These are phyloP conservation scores for Hansenula sp. DNA, from an alignment of 1,139 yeast genomes.

Conservation along the genomic window DNA sequence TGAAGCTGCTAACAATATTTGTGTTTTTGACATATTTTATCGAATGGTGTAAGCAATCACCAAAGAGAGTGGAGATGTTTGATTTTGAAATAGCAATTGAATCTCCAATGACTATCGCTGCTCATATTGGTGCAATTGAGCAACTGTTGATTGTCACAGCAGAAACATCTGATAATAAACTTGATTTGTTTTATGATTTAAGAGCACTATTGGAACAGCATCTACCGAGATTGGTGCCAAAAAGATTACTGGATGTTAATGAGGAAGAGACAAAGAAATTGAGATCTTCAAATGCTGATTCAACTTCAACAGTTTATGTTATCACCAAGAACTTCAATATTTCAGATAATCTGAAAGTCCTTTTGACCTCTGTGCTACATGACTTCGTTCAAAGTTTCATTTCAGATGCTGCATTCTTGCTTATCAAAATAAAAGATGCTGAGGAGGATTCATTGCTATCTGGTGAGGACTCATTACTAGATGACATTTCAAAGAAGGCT, in stretches of 20 bases:
- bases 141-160: slow-evolving; percentile 68
- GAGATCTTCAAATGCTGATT: slow-evolving; percentile 44
- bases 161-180: slow-evolving; percentile 48
- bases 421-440: slow-evolving; percentile 75
- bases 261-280: slow-evolving; percentile 52
- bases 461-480: slow-evolving; percentile 38
- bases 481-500: slow-evolving; percentile 63
- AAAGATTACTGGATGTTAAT: slow-evolving; percentile 37
- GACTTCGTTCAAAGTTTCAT: slow-evolving; percentile 59
- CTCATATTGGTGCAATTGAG: slow-evolving; percentile 76
- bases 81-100: slow-evolving; percentile 45
- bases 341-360: slow-evolving; percentile 18
- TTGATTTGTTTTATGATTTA: slow-evolving; percentile 57
- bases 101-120: slow-evolving; percentile 47
- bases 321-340: slow-evolving; percentile 15
- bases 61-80: slow-evolving; percentile 34
- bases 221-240: slow-evolving; percentile 52
- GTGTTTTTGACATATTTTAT: slow-evolving; percentile 63
- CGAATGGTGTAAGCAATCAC: slow-evolving; percentile 62
- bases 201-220: slow-evolving; percentile 65
- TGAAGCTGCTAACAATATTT: slow-evolving; percentile 56
- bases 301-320: slow-evolving; percentile 16
- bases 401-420: slow-evolving; percentile 69
- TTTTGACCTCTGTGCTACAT: slow-evolving; percentile 28
- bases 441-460: slow-evolving; percentile 82